phyloP scores from a whole-genome alignment of 352 stramenopile species.

The Lagenidium giganteum region DNA sequence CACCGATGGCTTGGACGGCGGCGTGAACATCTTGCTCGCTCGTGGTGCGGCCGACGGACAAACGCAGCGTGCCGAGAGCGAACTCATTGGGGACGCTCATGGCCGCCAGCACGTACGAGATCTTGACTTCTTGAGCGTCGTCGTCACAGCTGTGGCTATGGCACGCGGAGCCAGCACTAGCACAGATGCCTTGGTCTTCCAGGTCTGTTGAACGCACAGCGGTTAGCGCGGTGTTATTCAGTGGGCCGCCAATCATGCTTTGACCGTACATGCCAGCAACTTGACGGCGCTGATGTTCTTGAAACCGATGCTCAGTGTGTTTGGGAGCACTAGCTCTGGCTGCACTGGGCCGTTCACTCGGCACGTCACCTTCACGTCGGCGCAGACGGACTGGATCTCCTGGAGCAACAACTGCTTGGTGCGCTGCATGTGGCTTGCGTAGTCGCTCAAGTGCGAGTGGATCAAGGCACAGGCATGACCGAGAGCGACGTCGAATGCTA shows the following conservation, averaged over 20 bases:
- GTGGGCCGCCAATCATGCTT: too few species aligned
- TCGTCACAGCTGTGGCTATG: slow-evolving; percentile 85
- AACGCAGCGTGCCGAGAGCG: slow-evolving; percentile 90
- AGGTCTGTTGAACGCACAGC: slow-evolving; percentile 43
- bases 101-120: slow-evolving; percentile 90
- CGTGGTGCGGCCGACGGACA: slow-evolving; percentile 92
- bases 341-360: slow-evolving; percentile 88
- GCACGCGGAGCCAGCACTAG: slow-evolving; percentile 92
- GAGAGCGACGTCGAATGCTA: slow-evolving; percentile 92
- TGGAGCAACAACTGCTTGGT: slow-evolving; percentile 46
- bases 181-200: slow-evolving; percentile 78
- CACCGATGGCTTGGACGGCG: slow-evolving; percentile 84
- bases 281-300: slow-evolving; percentile 71
- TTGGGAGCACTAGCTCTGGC: slow-evolving; percentile 83
- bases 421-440: slow-evolving; percentile 68
- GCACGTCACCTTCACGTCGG: slow-evolving; percentile 42
- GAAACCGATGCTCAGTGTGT: slow-evolving; percentile 96
- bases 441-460: slow-evolving; percentile 62
- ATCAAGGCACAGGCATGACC: slow-evolving; percentile 78
- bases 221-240: too few species aligned
- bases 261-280: slow-evolving; percentile 78
- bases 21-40: slow-evolving; percentile 82
- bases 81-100: slow-evolving; percentile 89
- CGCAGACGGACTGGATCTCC: slow-evolving; percentile 43
- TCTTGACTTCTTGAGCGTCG: slow-evolving; percentile 38